phyloP scores from a whole-genome alignment of 768 basidiomycete species.

The Rhodocollybia butyracea region DNA sequence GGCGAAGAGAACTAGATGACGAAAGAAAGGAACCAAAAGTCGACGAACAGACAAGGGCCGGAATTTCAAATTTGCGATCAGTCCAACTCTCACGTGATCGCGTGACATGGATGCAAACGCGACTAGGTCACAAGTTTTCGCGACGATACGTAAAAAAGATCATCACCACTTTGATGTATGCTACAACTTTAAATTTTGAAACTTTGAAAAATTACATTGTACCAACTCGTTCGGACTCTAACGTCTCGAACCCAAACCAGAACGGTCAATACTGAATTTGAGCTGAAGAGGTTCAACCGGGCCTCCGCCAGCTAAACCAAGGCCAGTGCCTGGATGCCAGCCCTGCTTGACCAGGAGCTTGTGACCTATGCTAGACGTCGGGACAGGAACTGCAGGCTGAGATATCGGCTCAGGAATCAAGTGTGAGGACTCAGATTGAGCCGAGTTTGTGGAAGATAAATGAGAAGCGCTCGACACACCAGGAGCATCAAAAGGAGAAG shows the following conservation, averaged over 20 bases:
- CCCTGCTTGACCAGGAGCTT: slow-evolving; percentile 69
- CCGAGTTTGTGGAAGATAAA: slow-evolving; percentile 10
- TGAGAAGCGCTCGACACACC: slow-evolving; percentile 22
- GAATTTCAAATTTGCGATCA: slow-evolving; percentile 14
- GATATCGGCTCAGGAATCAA: slow-evolving; percentile 23
- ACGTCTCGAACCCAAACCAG: slow-evolving; percentile 51
- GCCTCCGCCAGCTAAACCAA: slow-evolving; percentile 34
- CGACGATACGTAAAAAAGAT: neutral
- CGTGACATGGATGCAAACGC: neutral
- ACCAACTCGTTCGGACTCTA: too few relatives aligned
- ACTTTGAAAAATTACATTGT: too few relatives aligned
- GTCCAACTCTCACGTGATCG: slow-evolving; percentile 15
- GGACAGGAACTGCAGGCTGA: slow-evolving; percentile 45
- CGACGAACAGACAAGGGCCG: slow-evolving; percentile 26
- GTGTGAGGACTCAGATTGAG: slow-evolving; percentile 18
- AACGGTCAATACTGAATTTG: slow-evolving; percentile 30
- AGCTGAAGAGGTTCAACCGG: slow-evolving; percentile 50
- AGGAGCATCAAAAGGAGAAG: slow-evolving; percentile 50
- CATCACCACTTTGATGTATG: too few relatives aligned
- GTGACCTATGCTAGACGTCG: slow-evolving; percentile 63
- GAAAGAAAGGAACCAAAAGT: slow-evolving; percentile 24
- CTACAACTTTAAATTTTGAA: too few relatives aligned
- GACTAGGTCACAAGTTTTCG: slow-evolving; percentile 1
- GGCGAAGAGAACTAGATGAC: slow-evolving; percentile 15
- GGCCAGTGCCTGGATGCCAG: slow-evolving; percentile 66